Base-by-base conservation (phyloP, 176 grass and related monocot genomes). In the Guadua angustifolia region DNA sequence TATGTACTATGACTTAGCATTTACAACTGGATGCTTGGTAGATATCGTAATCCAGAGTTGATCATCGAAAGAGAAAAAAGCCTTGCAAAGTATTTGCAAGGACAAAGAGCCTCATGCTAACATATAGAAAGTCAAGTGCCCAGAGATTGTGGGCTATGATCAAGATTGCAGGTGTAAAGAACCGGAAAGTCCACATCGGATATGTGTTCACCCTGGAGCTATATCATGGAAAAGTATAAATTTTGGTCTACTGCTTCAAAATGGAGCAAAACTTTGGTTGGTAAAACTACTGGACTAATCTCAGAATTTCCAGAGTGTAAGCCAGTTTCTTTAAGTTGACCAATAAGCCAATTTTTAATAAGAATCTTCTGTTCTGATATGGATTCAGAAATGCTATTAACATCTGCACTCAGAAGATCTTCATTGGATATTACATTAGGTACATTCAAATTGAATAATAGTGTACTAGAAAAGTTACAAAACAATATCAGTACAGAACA, bases 201-300 rank as follows among this genome's bases (percentile, higher is more conserved):
- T n/a, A n/a, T n/a, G n/a, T n/a, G n/a, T n/a, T n/a, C n/a, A n/a
- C n/a, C n/a, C n/a, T n/a, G n/a, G n/a, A n/a, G n/a, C n/a, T n/a
- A n/a, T n/a, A n/a, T n/a, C n/a, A n/a, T n/a, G n/a, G n/a, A n/a
- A n/a, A n/a, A n/a, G n/a, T n/a, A n/a, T n/a, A n/a, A n/a, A n/a
- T 89, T 90, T 73, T 81, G 76, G 90, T 90, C 87, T 26, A 79
- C 73, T 29, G 79, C 91, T 92, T 95, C 92, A 76, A 95, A 91
- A 83, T 98, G 95, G 67, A 98, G 91, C 56, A 98, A 85, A 72
- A 85, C 79, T 86, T 92, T 84, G 52, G 84, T 79, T 77, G 95
- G 75, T 67, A 98, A 85, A 90, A 95, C 35, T 56, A 98, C 51
- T 70, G 82, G 74, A 63, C 53, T 86, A 60, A 82, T 85, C 72